These are phyloP conservation scores for Aurifilum marmelostoma DNA, from an alignment of 2,329 filamentous ascomycete species.

Conservation along the genomic window DNA sequence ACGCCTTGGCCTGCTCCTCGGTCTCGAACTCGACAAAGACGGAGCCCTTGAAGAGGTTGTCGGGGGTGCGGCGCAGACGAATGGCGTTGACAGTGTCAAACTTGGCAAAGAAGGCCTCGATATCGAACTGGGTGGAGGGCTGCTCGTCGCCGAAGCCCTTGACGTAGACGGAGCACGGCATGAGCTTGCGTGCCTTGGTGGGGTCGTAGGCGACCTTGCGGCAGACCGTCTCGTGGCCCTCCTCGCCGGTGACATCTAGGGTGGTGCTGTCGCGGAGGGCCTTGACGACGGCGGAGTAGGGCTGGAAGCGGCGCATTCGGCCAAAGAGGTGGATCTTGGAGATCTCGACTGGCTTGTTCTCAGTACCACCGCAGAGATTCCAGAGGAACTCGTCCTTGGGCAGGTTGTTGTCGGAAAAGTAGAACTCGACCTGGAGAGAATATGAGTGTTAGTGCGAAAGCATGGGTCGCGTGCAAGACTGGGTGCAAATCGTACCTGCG, in stretches of 20 bases:
- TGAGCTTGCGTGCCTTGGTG: conserved; percentile 61
- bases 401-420: conserved; percentile 91
- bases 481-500: conserved; percentile 63
- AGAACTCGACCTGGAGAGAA: conserved; percentile 82
- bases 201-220: conserved; percentile 75
- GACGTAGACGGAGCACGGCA: conserved; percentile 80
- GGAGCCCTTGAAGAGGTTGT: conserved; percentile 88
- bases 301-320: conserved; percentile 94
- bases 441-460: conserved; percentile 24
- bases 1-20: conserved; percentile 77
- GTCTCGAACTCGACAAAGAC: conserved; percentile 91
- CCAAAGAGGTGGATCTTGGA: conserved; percentile 83
- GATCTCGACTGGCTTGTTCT: conserved; percentile 81
- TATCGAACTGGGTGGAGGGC: conserved; percentile 86
- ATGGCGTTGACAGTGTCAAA: conserved; percentile 81
- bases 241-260: conserved; percentile 64
- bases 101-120: conserved; percentile 87
- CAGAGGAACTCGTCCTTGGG: conserved; percentile 87
- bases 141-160: conserved; percentile 91
- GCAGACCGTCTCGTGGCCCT: conserved; percentile 71
- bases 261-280: conserved; percentile 75
- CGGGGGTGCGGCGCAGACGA: conserved; percentile 77
- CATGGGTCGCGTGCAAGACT: neutral
- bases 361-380: conserved; percentile 72
- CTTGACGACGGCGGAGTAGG: conserved; percentile 79